Evolutionary conservation across 2,329 filamentous ascomycete genomes (phyloP).

Genomic region (Scorias spongiosa): DNA sequence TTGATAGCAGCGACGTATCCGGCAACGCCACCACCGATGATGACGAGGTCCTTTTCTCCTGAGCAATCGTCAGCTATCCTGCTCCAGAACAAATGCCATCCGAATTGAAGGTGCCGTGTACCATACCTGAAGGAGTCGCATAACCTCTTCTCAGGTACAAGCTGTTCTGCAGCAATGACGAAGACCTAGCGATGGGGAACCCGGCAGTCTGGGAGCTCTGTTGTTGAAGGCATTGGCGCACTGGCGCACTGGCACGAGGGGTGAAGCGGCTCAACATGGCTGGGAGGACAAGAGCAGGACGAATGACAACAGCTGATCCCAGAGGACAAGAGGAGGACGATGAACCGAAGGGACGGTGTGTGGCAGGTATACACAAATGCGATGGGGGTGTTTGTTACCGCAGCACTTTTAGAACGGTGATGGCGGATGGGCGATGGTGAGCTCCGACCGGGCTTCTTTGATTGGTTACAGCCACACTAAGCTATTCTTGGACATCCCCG

Average conservation of each 20-base stretch:
- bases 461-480: too few species aligned
- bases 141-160: constrained; percentile 41
- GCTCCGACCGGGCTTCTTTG: too few species aligned
- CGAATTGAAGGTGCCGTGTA: constrained; percentile 1
- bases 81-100: not conserved
- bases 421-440: too few species aligned
- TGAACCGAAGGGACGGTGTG: too few species aligned
- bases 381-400: too few species aligned
- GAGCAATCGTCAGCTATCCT: constrained; percentile 19
- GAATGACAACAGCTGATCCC: not conserved
- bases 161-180: constrained; percentile 33
- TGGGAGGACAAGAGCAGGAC: not conserved
- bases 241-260: not conserved
- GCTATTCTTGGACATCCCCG: too few species aligned
- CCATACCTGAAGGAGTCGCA: constrained; percentile 37
- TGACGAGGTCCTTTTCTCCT: constrained; percentile 93
- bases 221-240: not conserved
- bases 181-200: constrained; percentile 10
- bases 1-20: constrained; percentile 99
- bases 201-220: not conserved
- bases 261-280: not conserved
- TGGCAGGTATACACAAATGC: too few species aligned
- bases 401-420: too few species aligned
- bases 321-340: too few species aligned
- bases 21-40: constrained; percentile 95